Base-by-base conservation (phyloP, 768 basidiomycete species). In the Lenzites betulinus region DNA sequence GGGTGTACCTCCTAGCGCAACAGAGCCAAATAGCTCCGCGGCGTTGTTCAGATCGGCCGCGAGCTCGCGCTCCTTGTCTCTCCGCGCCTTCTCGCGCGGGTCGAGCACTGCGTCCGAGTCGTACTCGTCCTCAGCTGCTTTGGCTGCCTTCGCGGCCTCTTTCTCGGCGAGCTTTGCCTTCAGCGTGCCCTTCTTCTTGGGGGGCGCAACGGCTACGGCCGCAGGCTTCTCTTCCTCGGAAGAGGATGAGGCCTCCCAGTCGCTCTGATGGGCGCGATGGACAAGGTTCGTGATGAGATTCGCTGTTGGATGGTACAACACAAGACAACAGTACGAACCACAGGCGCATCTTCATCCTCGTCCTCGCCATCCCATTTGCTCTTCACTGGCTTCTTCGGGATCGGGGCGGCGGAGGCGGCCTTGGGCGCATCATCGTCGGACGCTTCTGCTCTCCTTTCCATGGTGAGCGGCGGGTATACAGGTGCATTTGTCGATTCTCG, bases 111-210 rank as follows among this genome's bases (percentile, higher is more conserved):
- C 71, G 41, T 76, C 90, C 52, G 80, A 83, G 64, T 90, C 90
- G 35, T 88, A 88, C n/a, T 84, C 83, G 48, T 72, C 79, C 7
- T 77, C 75, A 7, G 77, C 79, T 23, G 72, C 75, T 53, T 71
- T 75, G 1, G 81, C 79, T 2, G 86, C 86, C 62, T 88, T 91
- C 60, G 80, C 80, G 0, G 87, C 90, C 69, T 94, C 95, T 75
- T 94, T 97, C 74, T 95, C 93, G 0, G 94, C 94, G 2, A 98
- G 77, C 73, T 95, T 96, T 20, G 86, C 85, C 74, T 97, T 97
- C 65, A 98, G 74, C 1, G 89, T 92, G 54, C 92, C 93, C 77
- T 95, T 97, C 78, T 97, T 96, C 79, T 92, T 93, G 1, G 88
- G 85, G 3, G 92, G 87, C 18, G 87, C 86, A 3, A 76, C 72